Conservation (phyloP, 805 yeast species). For the Kodamaea leandrae region DNA sequence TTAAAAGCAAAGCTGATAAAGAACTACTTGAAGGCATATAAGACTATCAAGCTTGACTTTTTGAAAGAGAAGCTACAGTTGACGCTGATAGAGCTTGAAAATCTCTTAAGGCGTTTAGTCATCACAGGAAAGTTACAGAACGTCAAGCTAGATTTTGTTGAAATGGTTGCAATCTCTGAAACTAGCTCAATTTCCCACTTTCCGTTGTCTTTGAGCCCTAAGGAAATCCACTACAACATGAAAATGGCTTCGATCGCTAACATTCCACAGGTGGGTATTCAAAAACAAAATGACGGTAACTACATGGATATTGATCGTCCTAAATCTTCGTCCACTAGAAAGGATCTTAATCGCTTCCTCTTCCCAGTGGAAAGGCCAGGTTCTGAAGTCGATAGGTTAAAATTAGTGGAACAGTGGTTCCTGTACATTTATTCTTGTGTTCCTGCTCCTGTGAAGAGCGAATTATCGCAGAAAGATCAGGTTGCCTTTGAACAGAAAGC, state of each 20-base stretch:
- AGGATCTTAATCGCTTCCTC: conserved; percentile 6
- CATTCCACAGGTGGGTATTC: neutral
- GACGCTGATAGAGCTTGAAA: conserved; percentile 25
- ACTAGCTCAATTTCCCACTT: neutral
- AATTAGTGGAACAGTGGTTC: conserved; percentile 18
- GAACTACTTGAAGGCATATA: conserved; percentile 31
- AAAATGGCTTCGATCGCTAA: conserved; percentile 6
- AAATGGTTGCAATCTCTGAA: conserved; percentile 18
- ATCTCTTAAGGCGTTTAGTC: conserved; percentile 26
- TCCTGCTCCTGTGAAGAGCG: conserved; percentile 26
- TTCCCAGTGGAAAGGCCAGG: conserved; percentile 10
- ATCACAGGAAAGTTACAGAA: conserved; percentile 28
- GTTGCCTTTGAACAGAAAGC: conserved; percentile 32
- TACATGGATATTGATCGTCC: conserved; percentile 15
- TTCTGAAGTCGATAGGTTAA: conserved; percentile 8
- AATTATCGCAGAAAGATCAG: conserved; percentile 36
- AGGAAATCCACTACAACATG: conserved; percentile 23
- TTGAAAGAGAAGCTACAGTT: conserved; percentile 21
- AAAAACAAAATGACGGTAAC: neutral
- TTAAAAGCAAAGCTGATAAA: conserved; percentile 31
- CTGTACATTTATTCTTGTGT: conserved; percentile 22
- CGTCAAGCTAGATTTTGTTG: conserved; percentile 29
- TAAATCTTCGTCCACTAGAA: neutral
- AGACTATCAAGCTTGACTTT: conserved; percentile 26
- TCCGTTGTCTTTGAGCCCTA: conserved; percentile 20